Percentiles rank a stretch among this genome's conserved stretches.
These are phyloP conservation scores for Apiosordaria backusii DNA, from an alignment of 495 filamentous ascomycete species.

Conservation along the genomic window DNA sequence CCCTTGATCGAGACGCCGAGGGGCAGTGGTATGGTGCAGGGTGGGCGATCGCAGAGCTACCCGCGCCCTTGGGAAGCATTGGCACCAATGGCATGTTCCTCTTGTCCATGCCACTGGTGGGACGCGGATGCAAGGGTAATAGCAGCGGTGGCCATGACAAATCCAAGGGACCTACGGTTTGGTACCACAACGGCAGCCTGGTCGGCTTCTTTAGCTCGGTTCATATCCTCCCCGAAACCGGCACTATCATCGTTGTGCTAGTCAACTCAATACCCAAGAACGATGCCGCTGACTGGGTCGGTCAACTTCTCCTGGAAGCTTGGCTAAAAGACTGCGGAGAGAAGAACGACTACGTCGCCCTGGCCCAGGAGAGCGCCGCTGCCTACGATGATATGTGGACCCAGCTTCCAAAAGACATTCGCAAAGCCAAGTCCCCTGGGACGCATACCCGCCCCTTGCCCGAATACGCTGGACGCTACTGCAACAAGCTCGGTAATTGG, in stretches of 20 bases:
- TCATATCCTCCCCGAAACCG: not conserved
- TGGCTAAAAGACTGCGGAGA: not conserved
- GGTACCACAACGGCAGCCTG: not conserved
- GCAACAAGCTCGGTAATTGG: too few species aligned
- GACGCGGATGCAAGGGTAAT: not conserved
- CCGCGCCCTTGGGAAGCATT: not conserved
- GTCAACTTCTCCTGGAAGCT: not conserved
- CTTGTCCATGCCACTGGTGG: not conserved
- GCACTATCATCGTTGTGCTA: not conserved
- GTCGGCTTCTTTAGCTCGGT: not conserved
- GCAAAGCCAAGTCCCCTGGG: too few species aligned
- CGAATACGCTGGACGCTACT: too few species aligned
- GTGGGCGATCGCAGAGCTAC: not conserved
- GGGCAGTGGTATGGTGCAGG: not conserved
- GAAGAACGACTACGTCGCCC: not conserved
- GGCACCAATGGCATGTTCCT: not conserved
- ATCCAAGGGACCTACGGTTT: not conserved
- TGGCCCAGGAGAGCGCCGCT: not conserved
- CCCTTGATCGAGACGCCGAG: not conserved
- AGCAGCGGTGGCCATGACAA: not conserved
- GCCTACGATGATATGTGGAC: not conserved
- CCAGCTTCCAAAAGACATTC: too few species aligned
- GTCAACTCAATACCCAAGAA: not conserved
- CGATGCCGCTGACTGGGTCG: not conserved
- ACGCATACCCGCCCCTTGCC: too few species aligned